Evolutionary conservation across 83 land plant genomes (phyloP).

Genomic region (Picea mariana): DNA sequence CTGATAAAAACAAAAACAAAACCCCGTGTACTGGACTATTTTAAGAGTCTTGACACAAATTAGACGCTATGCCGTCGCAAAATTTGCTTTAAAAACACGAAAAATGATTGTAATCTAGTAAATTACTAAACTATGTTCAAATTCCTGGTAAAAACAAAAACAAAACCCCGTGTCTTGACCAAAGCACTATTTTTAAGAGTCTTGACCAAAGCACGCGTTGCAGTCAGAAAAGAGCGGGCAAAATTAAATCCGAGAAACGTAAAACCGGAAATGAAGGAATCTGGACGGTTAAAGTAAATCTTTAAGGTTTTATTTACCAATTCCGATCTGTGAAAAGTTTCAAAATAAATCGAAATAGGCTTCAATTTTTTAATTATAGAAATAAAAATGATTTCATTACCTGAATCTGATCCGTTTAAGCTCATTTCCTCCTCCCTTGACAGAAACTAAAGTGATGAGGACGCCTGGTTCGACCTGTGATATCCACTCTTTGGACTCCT

Average conservation of each 20-base stretch:
- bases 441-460: slow-evolving; percentile 77
- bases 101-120: too few species aligned
- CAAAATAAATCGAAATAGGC: neutral
- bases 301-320: neutral
- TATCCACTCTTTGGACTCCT: slow-evolving; percentile 78
- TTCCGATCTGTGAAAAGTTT: neutral
- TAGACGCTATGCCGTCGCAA: too few species aligned
- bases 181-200: too few species aligned
- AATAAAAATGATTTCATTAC: slow-evolving; percentile 29
- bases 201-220: too few species aligned
- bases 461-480: slow-evolving; percentile 98
- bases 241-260: neutral
- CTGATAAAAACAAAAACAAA: too few species aligned
- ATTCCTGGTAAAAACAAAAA: too few species aligned
- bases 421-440: slow-evolving; percentile 79
- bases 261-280: neutral
- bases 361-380: neutral
- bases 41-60: too few species aligned
- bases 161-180: too few species aligned
- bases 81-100: too few species aligned
- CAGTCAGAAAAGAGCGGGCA: too few species aligned
- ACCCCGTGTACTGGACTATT: too few species aligned
- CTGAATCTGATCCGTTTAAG: slow-evolving; percentile 95
- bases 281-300: neutral
- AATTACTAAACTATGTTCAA: too few species aligned